Evolutionary conservation across 805 yeast genomes (phyloP).

Genomic region (Schizosaccharomyces japonicus): DNA sequence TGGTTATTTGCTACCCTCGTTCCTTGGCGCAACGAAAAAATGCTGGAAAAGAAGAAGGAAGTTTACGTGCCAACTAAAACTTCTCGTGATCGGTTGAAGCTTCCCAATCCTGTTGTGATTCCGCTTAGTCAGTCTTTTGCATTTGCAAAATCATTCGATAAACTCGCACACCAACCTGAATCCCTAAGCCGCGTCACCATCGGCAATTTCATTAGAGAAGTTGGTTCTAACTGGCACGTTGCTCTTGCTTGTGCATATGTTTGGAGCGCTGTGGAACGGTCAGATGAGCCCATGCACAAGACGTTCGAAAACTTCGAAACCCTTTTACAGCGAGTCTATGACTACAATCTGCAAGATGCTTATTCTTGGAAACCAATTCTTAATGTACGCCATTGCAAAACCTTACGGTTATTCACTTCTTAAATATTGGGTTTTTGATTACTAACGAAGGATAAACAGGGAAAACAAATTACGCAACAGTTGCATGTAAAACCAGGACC

Average conservation of each 20-base stretch:
- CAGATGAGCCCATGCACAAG: constrained; percentile 6
- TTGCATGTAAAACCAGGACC: constrained; percentile 53
- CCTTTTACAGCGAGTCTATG: constrained; percentile 14
- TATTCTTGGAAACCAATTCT: constrained; percentile 37
- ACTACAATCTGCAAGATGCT: constrained; percentile 20
- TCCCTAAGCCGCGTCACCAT: background rate
- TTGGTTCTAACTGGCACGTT: constrained; percentile 28
- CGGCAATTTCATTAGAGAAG: constrained; percentile 13
- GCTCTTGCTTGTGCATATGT: constrained; percentile 19
- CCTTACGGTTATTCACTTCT: background rate
- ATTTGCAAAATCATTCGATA: background rate
- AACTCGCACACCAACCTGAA: background rate
- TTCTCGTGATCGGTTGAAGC: background rate
- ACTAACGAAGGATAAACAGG: background rate
- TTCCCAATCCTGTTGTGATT: background rate
- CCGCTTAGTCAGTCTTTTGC: background rate
- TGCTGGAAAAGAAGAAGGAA: background rate
- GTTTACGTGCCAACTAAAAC: background rate
- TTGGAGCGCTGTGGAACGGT: constrained; percentile 6
- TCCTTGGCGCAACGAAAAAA: background rate
- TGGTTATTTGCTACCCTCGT: background rate
- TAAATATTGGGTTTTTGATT: background rate
- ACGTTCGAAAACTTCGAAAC: constrained; percentile 9
- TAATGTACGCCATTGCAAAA: constrained; percentile 27
- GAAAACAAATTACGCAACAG: constrained; percentile 35